Evolutionary conservation across 495 filamentous ascomycete species (phyloP).

Genomic region (Penicillium roqueforti): DNA sequence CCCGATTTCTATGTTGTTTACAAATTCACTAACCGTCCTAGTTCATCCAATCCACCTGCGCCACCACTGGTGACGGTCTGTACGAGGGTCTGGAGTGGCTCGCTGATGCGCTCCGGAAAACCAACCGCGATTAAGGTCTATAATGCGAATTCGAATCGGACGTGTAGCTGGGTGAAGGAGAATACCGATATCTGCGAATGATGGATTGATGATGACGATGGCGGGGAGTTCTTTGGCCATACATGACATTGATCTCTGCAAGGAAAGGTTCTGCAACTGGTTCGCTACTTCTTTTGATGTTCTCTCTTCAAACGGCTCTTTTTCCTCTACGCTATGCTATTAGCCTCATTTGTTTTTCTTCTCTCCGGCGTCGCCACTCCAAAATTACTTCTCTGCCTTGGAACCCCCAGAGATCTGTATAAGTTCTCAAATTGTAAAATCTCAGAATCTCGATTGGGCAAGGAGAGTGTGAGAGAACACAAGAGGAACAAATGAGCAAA

Average conservation of each 20-base stretch:
- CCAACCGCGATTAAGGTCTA: constrained; percentile 68
- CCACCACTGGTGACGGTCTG: constrained; percentile 98
- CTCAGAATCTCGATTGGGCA: constrained; percentile 3
- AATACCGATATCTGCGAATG: constrained; percentile 41
- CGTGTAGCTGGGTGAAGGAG: constrained; percentile 32
- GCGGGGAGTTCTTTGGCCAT: constrained; percentile 34
- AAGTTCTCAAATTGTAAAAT: constrained; percentile 12
- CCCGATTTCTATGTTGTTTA: background rate
- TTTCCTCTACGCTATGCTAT: constrained; percentile 43
- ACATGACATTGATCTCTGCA: constrained; percentile 25
- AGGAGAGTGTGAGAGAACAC: constrained; percentile 2
- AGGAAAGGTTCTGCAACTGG: constrained; percentile 11
- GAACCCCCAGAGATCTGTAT: constrained; percentile 8
- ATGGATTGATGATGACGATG: constrained; percentile 40
- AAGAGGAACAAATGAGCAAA: constrained; percentile 1
- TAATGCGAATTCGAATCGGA: constrained; percentile 28
- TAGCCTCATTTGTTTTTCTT: constrained; percentile 44
- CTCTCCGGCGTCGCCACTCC: constrained; percentile 34
- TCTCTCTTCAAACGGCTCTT: constrained; percentile 37
- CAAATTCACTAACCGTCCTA: constrained; percentile 34
- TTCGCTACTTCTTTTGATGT: constrained; percentile 35
- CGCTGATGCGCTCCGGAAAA: constrained; percentile 89
- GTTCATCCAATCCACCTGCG: constrained; percentile 99
- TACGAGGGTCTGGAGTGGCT: constrained; percentile 99
- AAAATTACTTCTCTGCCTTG: constrained; percentile 27